These are phyloP conservation scores for Cutaneotrichosporon arboriforme DNA, from an alignment of 1,284 basidiomycete species.

Conservation along the genomic window DNA sequence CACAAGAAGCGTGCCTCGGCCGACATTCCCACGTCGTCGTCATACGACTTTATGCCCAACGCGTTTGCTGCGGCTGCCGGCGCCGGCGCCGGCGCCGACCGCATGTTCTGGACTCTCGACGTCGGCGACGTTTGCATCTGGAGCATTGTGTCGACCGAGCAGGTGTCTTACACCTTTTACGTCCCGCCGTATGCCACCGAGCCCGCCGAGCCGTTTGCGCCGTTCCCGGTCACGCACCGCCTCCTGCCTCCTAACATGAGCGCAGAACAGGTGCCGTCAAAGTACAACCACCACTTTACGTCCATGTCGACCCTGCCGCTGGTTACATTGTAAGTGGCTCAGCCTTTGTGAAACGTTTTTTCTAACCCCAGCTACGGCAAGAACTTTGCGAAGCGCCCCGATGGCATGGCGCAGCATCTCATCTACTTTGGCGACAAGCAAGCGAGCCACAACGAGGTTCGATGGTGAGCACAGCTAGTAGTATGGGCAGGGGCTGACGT, in stretches of 20 bases:
- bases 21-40: slow-evolving; percentile 15
- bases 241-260: slow-evolving; percentile 66
- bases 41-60: slow-evolving; percentile 23
- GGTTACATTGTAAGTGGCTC: slow-evolving; percentile 35
- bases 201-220: slow-evolving; percentile 68
- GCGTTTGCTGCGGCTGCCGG: neutral
- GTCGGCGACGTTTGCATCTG: slow-evolving; percentile 40
- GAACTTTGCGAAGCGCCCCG: slow-evolving; percentile 74
- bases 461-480: slow-evolving; percentile 58
- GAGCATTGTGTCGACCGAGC: slow-evolving; percentile 47
- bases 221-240: slow-evolving; percentile 76
- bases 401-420: slow-evolving; percentile 50
- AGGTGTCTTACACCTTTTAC: slow-evolving; percentile 71
- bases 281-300: slow-evolving; percentile 35
- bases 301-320: slow-evolving; percentile 30
- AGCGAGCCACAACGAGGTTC: slow-evolving; percentile 76
- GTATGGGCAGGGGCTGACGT: neutral
- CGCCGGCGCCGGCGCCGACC: slow-evolving; percentile 6
- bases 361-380: slow-evolving; percentile 70
- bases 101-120: slow-evolving; percentile 33
- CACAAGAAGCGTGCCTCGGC: slow-evolving; percentile 35
- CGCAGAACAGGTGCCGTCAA: slow-evolving; percentile 23
- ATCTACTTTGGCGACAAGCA: slow-evolving; percentile 87
- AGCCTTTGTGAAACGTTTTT: neutral
- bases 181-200: slow-evolving; percentile 59